Percentiles rank a stretch among this genome's conserved stretches.
Conservation (phyloP, 75 land plant genomes). For the Larix kaempferi region DNA sequence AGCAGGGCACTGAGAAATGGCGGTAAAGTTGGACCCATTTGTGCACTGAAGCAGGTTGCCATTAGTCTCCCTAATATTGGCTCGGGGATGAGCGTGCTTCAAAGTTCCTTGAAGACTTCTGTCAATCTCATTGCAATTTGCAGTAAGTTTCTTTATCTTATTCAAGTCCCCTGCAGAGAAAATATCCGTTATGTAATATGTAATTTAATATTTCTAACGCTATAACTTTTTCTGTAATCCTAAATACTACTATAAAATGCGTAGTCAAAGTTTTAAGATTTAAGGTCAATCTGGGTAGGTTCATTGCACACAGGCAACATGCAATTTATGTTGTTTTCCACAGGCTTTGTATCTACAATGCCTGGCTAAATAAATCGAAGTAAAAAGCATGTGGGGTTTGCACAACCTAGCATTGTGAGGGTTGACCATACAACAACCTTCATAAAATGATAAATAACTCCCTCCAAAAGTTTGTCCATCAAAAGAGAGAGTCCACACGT, state of each 20-base stretch:
- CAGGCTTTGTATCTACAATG: no score
- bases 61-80: background rate
- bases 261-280: background rate
- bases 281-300: background rate
- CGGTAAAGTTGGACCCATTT: background rate
- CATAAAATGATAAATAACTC: no score
- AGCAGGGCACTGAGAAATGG: background rate
- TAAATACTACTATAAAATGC: background rate
- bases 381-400: no score
- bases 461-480: no score
- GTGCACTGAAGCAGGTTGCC: background rate
- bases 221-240: background rate
- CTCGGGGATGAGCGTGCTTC: constrained; percentile 14
- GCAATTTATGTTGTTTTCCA: no score
- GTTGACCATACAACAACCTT: no score
- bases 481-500: no score
- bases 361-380: no score
- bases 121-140: constrained; percentile 28
- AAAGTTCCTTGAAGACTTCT: constrained; percentile 19
- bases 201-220: background rate
- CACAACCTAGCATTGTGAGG: no score
- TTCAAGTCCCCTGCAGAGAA: no score
- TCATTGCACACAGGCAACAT: no score
- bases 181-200: no score
- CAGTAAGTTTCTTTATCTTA: constrained; percentile 16